phyloP scores from a whole-genome alignment of 2,329 filamentous ascomycete genomes.

The Penicillium palitans region DNA sequence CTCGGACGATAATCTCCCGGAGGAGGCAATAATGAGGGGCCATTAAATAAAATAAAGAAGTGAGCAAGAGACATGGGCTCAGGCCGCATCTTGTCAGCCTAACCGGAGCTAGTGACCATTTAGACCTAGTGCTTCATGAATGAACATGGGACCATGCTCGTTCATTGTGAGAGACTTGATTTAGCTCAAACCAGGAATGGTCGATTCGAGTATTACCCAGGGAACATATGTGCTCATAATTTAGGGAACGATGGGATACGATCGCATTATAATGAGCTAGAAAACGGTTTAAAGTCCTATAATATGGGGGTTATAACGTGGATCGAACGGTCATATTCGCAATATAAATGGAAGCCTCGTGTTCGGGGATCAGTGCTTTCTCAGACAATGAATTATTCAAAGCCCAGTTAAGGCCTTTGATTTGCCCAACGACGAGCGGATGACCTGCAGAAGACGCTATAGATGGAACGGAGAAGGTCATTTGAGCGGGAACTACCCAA shows the following conservation, averaged over 20 bases:
- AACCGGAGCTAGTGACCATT: constrained; percentile 13
- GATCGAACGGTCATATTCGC: constrained; percentile 14
- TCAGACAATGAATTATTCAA: neutral
- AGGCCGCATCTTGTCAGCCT: constrained; percentile 24
- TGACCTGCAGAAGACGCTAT: constrained; percentile 20
- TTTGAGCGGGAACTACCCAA: constrained; percentile 28
- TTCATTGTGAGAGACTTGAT: neutral
- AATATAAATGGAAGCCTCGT: constrained; percentile 20
- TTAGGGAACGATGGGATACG: neutral
- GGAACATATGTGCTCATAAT: neutral
- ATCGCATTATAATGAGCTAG: neutral
- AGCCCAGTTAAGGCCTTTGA: neutral
- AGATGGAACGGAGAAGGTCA: constrained; percentile 23
- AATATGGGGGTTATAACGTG: neutral
- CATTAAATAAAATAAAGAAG: constrained; percentile 5
- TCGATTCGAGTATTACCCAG: neutral
- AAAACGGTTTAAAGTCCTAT: neutral
- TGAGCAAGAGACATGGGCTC: constrained; percentile 11
- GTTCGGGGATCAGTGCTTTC: constrained; percentile 8
- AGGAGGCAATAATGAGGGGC: constrained; percentile 10
- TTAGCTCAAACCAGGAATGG: neutral
- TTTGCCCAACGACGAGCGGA: constrained; percentile 20
- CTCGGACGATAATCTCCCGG: constrained; percentile 12
- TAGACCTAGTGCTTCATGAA: constrained; percentile 15
- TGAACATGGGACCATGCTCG: constrained; percentile 13